Conservation (phyloP, 352 stramenopile genomes). For the Globisporangium lucens region DNA sequence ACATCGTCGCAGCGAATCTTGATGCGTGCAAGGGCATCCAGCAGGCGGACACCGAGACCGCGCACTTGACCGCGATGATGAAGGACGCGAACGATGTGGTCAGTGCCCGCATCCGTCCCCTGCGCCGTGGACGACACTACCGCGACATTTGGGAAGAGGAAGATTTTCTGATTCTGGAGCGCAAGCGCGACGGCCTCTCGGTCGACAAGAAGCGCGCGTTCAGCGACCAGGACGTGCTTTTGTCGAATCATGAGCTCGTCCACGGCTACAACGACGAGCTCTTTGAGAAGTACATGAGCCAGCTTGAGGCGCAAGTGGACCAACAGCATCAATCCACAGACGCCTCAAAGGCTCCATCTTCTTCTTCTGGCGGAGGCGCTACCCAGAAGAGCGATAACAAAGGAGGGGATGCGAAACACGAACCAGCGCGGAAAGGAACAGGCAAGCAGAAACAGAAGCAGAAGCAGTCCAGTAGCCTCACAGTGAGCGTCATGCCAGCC, state of each 20-base stretch:
- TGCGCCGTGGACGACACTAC: constrained; percentile 63
- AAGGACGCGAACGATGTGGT: constrained; percentile 33
- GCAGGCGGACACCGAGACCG: constrained; percentile 21
- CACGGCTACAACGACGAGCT: constrained; percentile 75
- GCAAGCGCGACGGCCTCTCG: constrained; percentile 20
- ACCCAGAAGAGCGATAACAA: neutral
- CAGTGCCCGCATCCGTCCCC: constrained; percentile 25
- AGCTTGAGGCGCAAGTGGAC: constrained; percentile 26
- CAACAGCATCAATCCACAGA: constrained; percentile 6
- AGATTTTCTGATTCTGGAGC: constrained; percentile 46
- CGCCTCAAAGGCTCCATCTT: neutral
- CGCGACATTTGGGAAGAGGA: constrained; percentile 77
- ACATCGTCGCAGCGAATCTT: constrained; percentile 49
- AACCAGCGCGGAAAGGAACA: constrained; percentile 6
- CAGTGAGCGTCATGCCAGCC: constrained; percentile 35
- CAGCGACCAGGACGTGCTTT: constrained; percentile 31
- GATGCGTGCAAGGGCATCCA: constrained; percentile 21
- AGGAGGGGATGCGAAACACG: constrained; percentile 9
- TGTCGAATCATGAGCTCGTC: constrained; percentile 60
- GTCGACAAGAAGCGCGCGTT: constrained; percentile 36
- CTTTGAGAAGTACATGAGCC: constrained; percentile 49
- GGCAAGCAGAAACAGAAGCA: constrained; percentile 14
- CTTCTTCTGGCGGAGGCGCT: neutral
- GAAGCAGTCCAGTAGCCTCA: constrained; percentile 22
- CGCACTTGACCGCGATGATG: constrained; percentile 42